phyloP scores from a whole-genome alignment of 108 stramenopile species.

The Skeletonema grethae region DNA sequence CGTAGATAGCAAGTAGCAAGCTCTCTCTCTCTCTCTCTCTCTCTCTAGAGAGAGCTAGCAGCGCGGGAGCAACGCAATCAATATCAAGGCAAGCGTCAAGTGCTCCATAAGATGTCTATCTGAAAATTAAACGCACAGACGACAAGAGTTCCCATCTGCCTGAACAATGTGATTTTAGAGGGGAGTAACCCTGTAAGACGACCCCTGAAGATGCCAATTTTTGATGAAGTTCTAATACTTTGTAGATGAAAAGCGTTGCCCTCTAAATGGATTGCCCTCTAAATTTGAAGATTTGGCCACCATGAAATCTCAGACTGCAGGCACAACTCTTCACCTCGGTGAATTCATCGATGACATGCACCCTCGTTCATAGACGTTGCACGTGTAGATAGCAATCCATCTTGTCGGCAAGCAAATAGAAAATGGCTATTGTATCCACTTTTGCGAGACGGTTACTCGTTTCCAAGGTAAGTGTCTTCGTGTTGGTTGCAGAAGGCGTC shows the following conservation, averaged over 20 bases:
- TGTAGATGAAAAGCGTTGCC: not conserved
- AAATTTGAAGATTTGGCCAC: not conserved
- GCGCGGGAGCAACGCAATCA: no score
- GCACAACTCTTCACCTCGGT: no score
- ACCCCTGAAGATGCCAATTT: not conserved
- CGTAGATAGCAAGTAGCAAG: no score
- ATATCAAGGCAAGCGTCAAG: no score
- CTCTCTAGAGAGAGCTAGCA: no score
- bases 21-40: no score
- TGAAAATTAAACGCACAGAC: no score
- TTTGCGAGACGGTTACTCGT: slow-evolving; percentile 5
- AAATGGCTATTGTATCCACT: slow-evolving; percentile 7
- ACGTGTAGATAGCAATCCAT: slow-evolving; percentile 5
- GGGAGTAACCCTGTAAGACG: not conserved
- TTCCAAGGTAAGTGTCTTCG: slow-evolving; percentile 7
- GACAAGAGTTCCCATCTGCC: no score
- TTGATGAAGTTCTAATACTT: no score
- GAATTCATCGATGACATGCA: not conserved
- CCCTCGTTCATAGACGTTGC: not conserved
- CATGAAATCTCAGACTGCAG: not conserved
- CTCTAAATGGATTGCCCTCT: not conserved
- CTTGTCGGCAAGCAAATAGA: not conserved
- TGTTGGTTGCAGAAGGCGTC: not conserved
- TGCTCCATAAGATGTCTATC: no score
- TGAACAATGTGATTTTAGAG: not conserved